Conservation (phyloP, 176 grass and related monocot species). For the Phoenix roebelenii region DNA sequence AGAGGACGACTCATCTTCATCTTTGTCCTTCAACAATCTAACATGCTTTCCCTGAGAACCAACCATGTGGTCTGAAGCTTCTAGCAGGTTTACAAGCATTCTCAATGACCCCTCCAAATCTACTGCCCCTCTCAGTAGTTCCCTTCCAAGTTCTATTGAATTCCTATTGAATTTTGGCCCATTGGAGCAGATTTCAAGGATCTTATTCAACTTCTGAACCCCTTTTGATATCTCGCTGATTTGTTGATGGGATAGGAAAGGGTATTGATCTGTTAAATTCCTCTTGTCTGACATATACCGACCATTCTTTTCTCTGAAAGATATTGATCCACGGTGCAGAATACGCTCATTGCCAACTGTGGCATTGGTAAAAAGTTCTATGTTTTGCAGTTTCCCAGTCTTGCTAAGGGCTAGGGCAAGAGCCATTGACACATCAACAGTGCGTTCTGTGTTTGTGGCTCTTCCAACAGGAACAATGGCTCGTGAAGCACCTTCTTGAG, state of each 20-base stretch:
- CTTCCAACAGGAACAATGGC: conserved; percentile 66
- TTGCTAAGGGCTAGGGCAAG: conserved; percentile 84
- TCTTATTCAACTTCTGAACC: conserved; percentile 65
- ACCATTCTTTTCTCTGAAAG: conserved; percentile 14
- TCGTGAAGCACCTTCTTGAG: conserved; percentile 12
- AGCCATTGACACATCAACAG: conserved; percentile 58
- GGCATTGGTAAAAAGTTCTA: conserved; percentile 35
- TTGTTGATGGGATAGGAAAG: conserved; percentile 28
- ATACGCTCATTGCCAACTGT: conserved; percentile 30
- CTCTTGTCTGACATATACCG: conserved; percentile 14
- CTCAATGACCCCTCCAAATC: conserved; percentile 72
- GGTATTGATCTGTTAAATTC: conserved; percentile 17
- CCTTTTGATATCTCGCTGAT: conserved; percentile 42
- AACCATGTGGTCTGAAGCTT: conserved; percentile 63
- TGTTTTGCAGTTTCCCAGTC: conserved; percentile 74
- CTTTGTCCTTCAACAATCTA: conserved; percentile 53
- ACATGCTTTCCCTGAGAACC: conserved; percentile 40
- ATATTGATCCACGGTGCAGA: conserved; percentile 36
- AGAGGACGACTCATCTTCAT: conserved; percentile 33
- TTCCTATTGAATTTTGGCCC: conserved; percentile 14
- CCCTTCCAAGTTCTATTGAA: conserved; percentile 36
- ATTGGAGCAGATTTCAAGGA: conserved; percentile 44
- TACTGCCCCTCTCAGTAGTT: conserved; percentile 51
- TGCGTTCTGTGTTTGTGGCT: conserved; percentile 11
- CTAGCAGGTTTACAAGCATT: conserved; percentile 86